Evolutionary conservation across 345 rosid species (phyloP), one percentile per base, ranked within the genome.

Genomic region (Pistacia vera): DNA sequence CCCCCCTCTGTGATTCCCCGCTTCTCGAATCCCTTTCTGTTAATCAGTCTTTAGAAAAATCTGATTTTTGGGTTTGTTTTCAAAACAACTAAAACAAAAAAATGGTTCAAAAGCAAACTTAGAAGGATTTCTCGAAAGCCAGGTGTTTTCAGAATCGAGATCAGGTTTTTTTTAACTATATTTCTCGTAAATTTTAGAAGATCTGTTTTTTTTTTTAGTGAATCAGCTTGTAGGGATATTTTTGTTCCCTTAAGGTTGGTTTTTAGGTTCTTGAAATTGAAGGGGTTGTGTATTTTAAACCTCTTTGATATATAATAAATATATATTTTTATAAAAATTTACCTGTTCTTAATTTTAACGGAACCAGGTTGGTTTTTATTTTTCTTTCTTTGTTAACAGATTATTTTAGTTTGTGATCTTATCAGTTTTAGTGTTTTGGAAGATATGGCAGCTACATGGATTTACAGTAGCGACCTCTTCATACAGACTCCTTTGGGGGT

Each of bases 61-160:
- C 56, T 78, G 70, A 59, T 77, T 89, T 87, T 84, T 70, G 75
- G 83, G 86, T 85, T 90, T 87, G 88, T 83, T 78, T 81, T 81
- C 72, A 14, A 71, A 72, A 62, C 38, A 72, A 62, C 48, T 5
- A 8, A 41, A 41, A 49, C 25, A 17, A 5, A 60, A 16, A 14
- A 49, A 57, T 66, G 18, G 9, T 18, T 81, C 46, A 30, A 81
- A 85, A 67, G 85, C 87, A 88, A 92, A 83, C 93, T 90, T 87
- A 83, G 86, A 86, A 72, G 79, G 77, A 64, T 81, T 79, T 62
- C 64, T 82, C 36, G 87, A 81, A 84, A 90, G 89, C 68, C 93
- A 88, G 95, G 84, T 93, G 79, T 95, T 88, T 87, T 87, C 95
- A 89, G 91, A 92, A 92, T 82, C 83, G 86, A 85, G 95, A 92